phyloP scores from a whole-genome alignment of 805 yeast genomes.

The Lipomyces japonicus region DNA sequence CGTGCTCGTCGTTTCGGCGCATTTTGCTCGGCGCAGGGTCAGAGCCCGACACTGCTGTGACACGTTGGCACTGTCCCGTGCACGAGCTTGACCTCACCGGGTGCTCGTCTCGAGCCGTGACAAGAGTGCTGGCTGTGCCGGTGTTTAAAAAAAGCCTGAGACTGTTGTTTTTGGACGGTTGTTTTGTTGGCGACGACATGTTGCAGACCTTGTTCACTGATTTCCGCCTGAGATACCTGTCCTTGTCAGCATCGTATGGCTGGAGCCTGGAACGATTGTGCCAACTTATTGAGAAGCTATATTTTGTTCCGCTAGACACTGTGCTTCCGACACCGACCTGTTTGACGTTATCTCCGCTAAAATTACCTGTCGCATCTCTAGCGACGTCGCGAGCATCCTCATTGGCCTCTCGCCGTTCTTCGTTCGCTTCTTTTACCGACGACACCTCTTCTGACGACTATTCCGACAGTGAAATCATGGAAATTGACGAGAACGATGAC shows the following conservation, averaged over 20 bases:
- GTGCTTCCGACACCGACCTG: background rate
- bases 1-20: slow-evolving; percentile 5
- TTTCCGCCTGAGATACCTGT: slow-evolving; percentile 13
- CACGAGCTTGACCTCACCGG: slow-evolving; percentile 20
- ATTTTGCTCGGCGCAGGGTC: slow-evolving; percentile 12
- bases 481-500: slow-evolving; percentile 1
- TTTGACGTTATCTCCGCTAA: background rate
- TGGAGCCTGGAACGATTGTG: slow-evolving; percentile 19
- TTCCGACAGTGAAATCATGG: background rate
- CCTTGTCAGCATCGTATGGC: slow-evolving; percentile 20
- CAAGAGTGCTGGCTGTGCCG: slow-evolving; percentile 46
- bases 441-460: background rate
- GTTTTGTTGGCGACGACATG: slow-evolving; percentile 21
- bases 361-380: background rate
- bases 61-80: too few species aligned
- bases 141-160: slow-evolving; percentile 59
- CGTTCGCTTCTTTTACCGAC: slow-evolving; percentile 7
- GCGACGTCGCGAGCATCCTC: slow-evolving; percentile 6
- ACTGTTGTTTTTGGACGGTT: slow-evolving; percentile 39
- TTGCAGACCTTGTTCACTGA: slow-evolving; percentile 20
- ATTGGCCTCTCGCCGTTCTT: background rate
- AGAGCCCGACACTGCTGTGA: too few species aligned
- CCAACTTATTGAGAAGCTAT: slow-evolving; percentile 16
- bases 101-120: slow-evolving; percentile 8
- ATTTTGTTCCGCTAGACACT: slow-evolving; percentile 8